These are phyloP conservation scores for Ascoidea rubescens DNA, from an alignment of 805 yeast genomes.

Conservation along the genomic window DNA sequence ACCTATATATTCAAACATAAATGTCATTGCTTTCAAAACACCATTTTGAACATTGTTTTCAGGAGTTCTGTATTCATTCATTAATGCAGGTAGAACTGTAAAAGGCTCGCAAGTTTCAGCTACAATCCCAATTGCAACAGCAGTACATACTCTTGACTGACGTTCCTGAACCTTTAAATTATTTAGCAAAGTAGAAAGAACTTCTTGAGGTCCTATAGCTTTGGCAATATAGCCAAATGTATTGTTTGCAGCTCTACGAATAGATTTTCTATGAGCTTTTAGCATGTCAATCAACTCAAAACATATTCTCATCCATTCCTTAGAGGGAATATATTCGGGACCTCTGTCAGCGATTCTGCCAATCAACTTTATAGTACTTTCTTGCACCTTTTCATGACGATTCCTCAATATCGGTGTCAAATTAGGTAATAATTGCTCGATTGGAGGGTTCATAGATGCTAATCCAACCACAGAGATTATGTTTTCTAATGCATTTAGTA, in stretches of 20 bases:
- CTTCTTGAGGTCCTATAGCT: slow-evolving; percentile 95
- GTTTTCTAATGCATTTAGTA: slow-evolving; percentile 53
- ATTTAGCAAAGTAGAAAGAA: slow-evolving; percentile 67
- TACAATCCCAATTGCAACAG: slow-evolving; percentile 94
- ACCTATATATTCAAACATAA: slow-evolving; percentile 85
- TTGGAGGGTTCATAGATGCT: slow-evolving; percentile 60
- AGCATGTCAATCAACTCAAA: slow-evolving; percentile 83
- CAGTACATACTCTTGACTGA: slow-evolving; percentile 91
- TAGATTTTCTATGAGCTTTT: slow-evolving; percentile 62
- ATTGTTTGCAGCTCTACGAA: slow-evolving; percentile 72
- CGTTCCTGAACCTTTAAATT: slow-evolving; percentile 89
- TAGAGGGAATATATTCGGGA: slow-evolving; percentile 72
- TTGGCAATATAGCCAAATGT: slow-evolving; percentile 86
- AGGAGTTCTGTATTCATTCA: slow-evolving; percentile 91
- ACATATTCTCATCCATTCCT: slow-evolving; percentile 96
- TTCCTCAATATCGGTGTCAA: slow-evolving; percentile 85
- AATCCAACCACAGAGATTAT: slow-evolving; percentile 50
- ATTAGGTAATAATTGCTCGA: slow-evolving; percentile 71
- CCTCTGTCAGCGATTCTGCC: slow-evolving; percentile 73
- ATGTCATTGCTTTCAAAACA: slow-evolving; percentile 78
- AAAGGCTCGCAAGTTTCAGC: slow-evolving; percentile 90
- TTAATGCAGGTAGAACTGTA: slow-evolving; percentile 83
- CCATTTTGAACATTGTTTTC: slow-evolving; percentile 93
- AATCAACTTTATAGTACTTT: slow-evolving; percentile 60
- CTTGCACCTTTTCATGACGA: slow-evolving; percentile 83